Percentiles rank a stretch among this genome's conserved stretches.
Conservation (phyloP, 306 rosid species). For the Ziziphus jujuba region DNA sequence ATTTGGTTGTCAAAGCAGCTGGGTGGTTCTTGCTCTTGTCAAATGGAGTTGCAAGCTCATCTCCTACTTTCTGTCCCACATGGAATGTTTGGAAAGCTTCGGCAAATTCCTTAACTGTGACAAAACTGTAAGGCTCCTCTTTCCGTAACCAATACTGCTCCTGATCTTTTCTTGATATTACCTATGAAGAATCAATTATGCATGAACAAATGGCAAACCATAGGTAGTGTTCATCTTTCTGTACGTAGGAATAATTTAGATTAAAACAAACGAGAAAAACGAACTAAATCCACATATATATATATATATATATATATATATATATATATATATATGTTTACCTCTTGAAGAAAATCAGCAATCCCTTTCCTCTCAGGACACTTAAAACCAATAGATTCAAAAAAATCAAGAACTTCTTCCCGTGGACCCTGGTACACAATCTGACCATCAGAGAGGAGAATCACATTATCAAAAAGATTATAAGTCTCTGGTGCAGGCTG, state of each 20-base stretch:
- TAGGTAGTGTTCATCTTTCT: not conserved
- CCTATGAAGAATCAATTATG: not conserved
- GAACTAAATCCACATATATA: not conserved
- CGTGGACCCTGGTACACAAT: constrained; percentile 60
- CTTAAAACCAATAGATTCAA: constrained; percentile 44
- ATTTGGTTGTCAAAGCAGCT: constrained; percentile 59
- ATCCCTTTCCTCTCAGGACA: constrained; percentile 63
- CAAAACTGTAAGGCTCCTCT: constrained; percentile 47
- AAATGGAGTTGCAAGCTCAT: constrained; percentile 42
- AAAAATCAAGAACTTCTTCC: constrained; percentile 43
- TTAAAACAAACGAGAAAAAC: not conserved
- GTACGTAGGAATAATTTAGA: not conserved
- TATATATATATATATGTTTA: not conserved
- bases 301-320: not conserved
- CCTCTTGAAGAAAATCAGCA: constrained; percentile 62
- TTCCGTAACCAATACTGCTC: constrained; percentile 72
- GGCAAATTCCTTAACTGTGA: constrained; percentile 54
- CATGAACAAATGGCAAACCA: not conserved
- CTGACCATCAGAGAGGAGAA: constrained; percentile 55
- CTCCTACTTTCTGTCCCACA: constrained; percentile 45
- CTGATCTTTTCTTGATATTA: constrained; percentile 68
- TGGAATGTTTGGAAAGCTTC: constrained; percentile 50
- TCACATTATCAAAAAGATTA: constrained; percentile 51
- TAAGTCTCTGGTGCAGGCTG: constrained; percentile 68
- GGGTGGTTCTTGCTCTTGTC: constrained; percentile 55